Percentiles rank a stretch among this genome's conserved stretches.
Evolutionary conservation across 78 protist genomes (phyloP).

Genomic region (Isochrysis galbana): DNA sequence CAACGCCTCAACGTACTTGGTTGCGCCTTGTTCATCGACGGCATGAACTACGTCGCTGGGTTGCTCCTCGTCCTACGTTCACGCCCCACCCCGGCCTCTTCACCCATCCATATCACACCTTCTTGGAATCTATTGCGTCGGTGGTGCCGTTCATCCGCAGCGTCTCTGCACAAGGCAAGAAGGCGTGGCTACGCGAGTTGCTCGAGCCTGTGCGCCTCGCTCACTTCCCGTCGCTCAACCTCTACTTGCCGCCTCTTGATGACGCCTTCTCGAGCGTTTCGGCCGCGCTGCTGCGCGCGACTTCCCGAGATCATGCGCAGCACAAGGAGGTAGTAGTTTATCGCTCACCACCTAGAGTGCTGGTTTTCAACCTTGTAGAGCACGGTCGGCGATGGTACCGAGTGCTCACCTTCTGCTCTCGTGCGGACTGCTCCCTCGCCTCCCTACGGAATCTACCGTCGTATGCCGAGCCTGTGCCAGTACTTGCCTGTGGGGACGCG

Average conservation of each 20-base stretch:
- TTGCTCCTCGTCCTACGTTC: neutral
- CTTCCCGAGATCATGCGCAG: neutral
- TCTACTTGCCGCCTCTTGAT: neutral
- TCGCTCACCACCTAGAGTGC: neutral
- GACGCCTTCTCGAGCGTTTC: neutral
- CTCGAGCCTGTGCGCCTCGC: constrained; percentile 17
- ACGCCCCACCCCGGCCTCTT: neutral
- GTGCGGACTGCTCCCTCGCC: constrained; percentile 2
- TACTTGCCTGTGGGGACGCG: neutral
- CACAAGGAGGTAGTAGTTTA: constrained; percentile 20
- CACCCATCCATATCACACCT: neutral
- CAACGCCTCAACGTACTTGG: neutral
- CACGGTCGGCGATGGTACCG: constrained; percentile 59
- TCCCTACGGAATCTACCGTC: neutral
- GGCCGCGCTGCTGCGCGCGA: neutral
- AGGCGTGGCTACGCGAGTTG: neutral
- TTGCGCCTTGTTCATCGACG: constrained; percentile 33
- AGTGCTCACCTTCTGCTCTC: constrained; percentile 39
- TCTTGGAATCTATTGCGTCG: neutral
- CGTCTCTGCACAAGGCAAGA: neutral
- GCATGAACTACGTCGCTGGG: constrained; percentile 40
- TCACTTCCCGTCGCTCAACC: neutral
- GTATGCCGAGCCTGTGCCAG: neutral
- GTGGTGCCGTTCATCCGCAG: neutral
- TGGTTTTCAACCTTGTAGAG: constrained; percentile 38